A percentile compares a stretch with the other conserved stretches of the same genome.
phyloP scores from a whole-genome alignment of 75 land plant genomes.

The Larix kaempferi region DNA sequence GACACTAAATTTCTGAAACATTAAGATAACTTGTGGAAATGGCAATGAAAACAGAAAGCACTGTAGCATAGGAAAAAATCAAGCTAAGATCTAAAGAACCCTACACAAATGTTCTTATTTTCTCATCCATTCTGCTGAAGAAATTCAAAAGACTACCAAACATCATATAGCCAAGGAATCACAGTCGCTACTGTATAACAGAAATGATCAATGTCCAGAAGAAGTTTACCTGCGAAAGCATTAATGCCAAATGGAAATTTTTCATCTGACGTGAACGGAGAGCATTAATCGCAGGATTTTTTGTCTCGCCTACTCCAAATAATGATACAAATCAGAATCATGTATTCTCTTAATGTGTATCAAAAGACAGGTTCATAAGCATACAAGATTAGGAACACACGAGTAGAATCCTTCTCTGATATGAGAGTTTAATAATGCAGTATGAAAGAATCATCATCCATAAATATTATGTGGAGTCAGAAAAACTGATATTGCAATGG shows the following conservation, averaged over 20 bases:
- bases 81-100: background rate
- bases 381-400: background rate
- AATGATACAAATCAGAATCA: background rate
- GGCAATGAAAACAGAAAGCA: background rate
- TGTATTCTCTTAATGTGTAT: background rate
- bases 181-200: too few relatives aligned
- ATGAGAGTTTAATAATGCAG: background rate
- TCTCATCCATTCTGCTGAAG: background rate
- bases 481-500: background rate
- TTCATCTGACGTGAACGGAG: constrained; percentile 92
- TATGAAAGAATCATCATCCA: background rate
- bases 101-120: background rate
- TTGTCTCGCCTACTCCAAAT: constrained; percentile 69
- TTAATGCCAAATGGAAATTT: constrained; percentile 89
- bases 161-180: background rate
- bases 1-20: background rate
- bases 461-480: background rate
- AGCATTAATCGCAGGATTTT: constrained; percentile 51
- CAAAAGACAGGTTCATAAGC: background rate
- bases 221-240: constrained; percentile 75
- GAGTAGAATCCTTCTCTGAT: background rate
- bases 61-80: background rate
- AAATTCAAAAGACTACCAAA: background rate
- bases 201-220: too few relatives aligned
- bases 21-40: background rate